Base-by-base conservation (phyloP, 331 rosid genomes). In the Phaseolus coccineus region DNA sequence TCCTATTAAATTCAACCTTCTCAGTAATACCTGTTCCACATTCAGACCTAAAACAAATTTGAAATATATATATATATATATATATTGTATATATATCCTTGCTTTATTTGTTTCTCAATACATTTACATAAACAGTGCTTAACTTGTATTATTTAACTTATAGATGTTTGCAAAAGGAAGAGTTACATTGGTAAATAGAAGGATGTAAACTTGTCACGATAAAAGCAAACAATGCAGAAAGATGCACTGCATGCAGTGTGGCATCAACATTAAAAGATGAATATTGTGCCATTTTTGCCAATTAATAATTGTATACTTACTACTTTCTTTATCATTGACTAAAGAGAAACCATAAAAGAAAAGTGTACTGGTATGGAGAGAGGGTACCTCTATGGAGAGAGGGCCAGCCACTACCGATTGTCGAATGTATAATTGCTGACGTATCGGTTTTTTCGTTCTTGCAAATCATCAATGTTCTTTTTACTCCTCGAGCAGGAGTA, bases 141-240 rank as follows among this genome's bases (percentile, higher is more conserved):
- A 71, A 71, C 78, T 56, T 56, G 7, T 28, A 8, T 56, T 5
- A 39, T 56, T 63, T 63, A 63, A 74, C 40, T 73, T 57, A 57
- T 25, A 66, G 78, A 57, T 25, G 39, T 25, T 42, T 44, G 42
- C 68, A 73, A 73, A 56, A 39, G 55, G 47, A 73, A 25, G 53
- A 55, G 68, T 56, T 56, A 73, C 40, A 14, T 35, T 27, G 66
- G 22, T 8, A 53, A 47, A 47, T 24, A 69, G 4, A 8, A 56
- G 25, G 68, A 56, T 56, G 78, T 39, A 56, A 73, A 73, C 67
- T 1, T 15, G 3, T 55, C 77, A 73, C 3, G 77, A 73, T 19
- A 72, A 71, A 71, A 56, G 77, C 67, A 72, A 37, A 56, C 55
- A 11, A 55, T 22, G 77, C 14, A 57, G 13, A 40, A 56, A 37